Evolutionary conservation across 805 yeast genomes (phyloP), one percentile per base, ranked within the genome.

Genomic region (Torulaspora gathmanii): DNA sequence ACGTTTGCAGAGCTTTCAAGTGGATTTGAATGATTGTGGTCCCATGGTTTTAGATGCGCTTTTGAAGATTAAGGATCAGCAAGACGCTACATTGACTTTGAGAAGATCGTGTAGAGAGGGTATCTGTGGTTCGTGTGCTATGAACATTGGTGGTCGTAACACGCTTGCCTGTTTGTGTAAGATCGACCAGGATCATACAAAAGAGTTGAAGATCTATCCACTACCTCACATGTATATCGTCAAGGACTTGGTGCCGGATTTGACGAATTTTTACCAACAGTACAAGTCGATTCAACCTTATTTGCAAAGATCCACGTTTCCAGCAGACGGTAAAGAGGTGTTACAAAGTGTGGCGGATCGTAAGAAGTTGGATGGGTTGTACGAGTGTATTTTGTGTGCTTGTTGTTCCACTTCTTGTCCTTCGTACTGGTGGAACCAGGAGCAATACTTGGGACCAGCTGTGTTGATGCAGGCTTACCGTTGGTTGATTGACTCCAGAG

Each of bases 401-500:
- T 90, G 99, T 73, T 91, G 99, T 72, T 90, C 97, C 28, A 93
- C 99, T 42, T 83, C 98, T 15, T 93, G 99, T 75, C 99, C 99
- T 44, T 90, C 98, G 3, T 93, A 93, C 79, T 93, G 99, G 99
- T 93, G 99, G 99, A 93, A 93, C 74, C 96, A 88, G 74, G 95
- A 90, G 72, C 95, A 93, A 75, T 93, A 93, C 72, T 75, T 93
- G 60, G 99, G 99, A 46, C 99, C 99, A 20, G 99, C 99, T 25
- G 98, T 93, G 44, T 79, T 93, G 69, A 86, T 93, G 96, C 99
- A 93, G 77, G 97, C 98, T 45, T 93, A 82, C 79, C 84, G 99
- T 76, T 93, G 99, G 99, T 82, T 93, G 77, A 80, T 89, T 51
- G 99, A 93, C 71, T 84, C 95, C 34, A 84, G 99, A 75, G 99